A percentile compares a stretch with the other conserved stretches of the same genome.
These are phyloP conservation scores for Mycena venus DNA, from an alignment of 768 basidiomycete species.

Conservation along the genomic window DNA sequence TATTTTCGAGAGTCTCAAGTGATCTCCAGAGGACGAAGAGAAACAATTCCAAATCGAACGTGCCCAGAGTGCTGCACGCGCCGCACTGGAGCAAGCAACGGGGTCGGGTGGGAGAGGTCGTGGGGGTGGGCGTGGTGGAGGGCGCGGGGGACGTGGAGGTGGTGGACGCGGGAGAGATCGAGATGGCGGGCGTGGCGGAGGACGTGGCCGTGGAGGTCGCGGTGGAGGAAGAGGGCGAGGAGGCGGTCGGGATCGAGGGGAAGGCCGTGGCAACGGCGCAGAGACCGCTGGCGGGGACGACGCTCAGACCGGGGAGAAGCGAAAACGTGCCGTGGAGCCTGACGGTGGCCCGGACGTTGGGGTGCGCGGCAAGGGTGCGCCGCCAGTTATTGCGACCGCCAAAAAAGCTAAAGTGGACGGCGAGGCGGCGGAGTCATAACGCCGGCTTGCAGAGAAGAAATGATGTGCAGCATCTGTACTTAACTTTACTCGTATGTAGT, in stretches of 20 bases:
- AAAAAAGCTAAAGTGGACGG: constrained; percentile 61
- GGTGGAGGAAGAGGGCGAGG: constrained; percentile 47
- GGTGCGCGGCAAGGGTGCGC: constrained; percentile 72
- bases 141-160: constrained; percentile 62
- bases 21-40: constrained; percentile 74
- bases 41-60: constrained; percentile 82
- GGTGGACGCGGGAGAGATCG: constrained; percentile 58
- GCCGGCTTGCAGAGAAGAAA: background rate
- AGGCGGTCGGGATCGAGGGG: constrained; percentile 46
- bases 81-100: constrained; percentile 52
- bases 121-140: constrained; percentile 54
- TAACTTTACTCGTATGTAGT: constrained; percentile 9
- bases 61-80: constrained; percentile 75
- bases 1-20: background rate
- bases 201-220: constrained; percentile 47
- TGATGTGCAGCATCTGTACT: constrained; percentile 13
- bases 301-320: constrained; percentile 75
- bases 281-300: constrained; percentile 45
- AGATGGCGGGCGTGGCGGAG: constrained; percentile 50
- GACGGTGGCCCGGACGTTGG: constrained; percentile 83
- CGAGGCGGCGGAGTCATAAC: constrained; percentile 35
- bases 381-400: constrained; percentile 58
- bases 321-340: constrained; percentile 82
- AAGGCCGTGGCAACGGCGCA: constrained; percentile 36
- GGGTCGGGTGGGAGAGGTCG: constrained; percentile 41